Percentiles rank a stretch among this genome's conserved stretches.
These are phyloP conservation scores for Acaromyces ingoldii DNA, from an alignment of 1,284 basidiomycete genomes.

Conservation along the genomic window DNA sequence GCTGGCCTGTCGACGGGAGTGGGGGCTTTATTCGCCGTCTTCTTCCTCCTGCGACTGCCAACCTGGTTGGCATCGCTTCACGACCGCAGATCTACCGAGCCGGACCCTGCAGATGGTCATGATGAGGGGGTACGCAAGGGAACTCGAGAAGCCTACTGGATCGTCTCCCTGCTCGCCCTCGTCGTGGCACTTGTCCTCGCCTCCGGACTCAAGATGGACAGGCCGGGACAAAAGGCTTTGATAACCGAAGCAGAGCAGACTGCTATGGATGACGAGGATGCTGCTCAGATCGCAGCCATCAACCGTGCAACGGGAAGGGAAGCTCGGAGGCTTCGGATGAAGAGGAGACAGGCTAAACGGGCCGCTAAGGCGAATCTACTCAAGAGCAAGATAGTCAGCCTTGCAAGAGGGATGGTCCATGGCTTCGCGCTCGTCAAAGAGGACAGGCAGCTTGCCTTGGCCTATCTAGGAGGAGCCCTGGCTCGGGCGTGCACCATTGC, in stretches of 20 bases:
- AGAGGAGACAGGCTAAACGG: no score
- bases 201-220: conserved; percentile 10
- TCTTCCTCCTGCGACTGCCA: conserved; percentile 29
- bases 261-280: not conserved
- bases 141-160: conserved; percentile 18
- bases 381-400: no score
- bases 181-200: conserved; percentile 1
- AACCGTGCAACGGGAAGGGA: not conserved
- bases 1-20: conserved; percentile 30
- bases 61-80: conserved; percentile 21
- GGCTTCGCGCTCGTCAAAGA: conserved; percentile 9
- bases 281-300: not conserved
- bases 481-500: conserved; percentile 34
- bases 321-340: conserved; percentile 11
- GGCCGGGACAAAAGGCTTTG: not conserved
- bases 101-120: not conserved
- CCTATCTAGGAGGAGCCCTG: conserved; percentile 31
- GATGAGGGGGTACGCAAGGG: conserved; percentile 18
- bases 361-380: no score
- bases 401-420: not conserved
- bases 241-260: not conserved
- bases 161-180: conserved; percentile 11
- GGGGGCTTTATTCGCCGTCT: conserved; percentile 28
- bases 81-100: not conserved
- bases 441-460: conserved; percentile 22